These are phyloP conservation scores for Nitzschia inconspicua DNA, from an alignment of 108 stramenopile species.

Conservation along the genomic window DNA sequence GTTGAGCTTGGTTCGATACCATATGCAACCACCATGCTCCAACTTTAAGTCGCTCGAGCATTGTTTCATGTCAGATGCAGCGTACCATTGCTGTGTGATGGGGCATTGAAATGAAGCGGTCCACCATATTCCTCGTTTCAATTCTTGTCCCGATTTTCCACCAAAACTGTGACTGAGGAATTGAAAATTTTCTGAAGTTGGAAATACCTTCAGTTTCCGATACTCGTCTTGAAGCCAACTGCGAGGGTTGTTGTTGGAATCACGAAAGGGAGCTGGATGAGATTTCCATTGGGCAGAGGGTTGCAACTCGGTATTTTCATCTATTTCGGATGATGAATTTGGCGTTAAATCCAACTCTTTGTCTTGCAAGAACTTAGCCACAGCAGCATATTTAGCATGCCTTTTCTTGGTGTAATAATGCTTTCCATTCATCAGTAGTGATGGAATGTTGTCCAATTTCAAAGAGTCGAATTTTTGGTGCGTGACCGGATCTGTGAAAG, in stretches of 20 bases:
- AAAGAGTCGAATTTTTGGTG: conserved; percentile 1
- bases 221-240: too few species aligned
- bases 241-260: too few species aligned
- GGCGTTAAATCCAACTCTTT: too few species aligned
- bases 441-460: too few species aligned
- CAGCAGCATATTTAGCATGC: background rate
- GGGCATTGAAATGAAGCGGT: conserved; percentile 30
- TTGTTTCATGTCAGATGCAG: conserved; percentile 7
- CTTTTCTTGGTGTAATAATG: conserved; percentile 7
- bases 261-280: too few species aligned
- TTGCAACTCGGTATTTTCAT: background rate
- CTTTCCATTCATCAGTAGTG: background rate
- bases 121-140: conserved; percentile 32
- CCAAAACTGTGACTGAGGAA: background rate
- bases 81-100: conserved; percentile 7
- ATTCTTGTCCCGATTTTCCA: too few species aligned
- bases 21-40: conserved; percentile 2
- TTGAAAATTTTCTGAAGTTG: too few species aligned
- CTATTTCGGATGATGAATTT: too few species aligned
- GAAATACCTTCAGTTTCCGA: too few species aligned
- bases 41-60: background rate
- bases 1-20: conserved; percentile 26
- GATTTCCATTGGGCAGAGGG: background rate
- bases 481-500: conserved; percentile 25
- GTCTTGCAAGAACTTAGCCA: background rate